Conservation (phyloP, 257 asterid species). For the Solanum bulbocastanum region DNA sequence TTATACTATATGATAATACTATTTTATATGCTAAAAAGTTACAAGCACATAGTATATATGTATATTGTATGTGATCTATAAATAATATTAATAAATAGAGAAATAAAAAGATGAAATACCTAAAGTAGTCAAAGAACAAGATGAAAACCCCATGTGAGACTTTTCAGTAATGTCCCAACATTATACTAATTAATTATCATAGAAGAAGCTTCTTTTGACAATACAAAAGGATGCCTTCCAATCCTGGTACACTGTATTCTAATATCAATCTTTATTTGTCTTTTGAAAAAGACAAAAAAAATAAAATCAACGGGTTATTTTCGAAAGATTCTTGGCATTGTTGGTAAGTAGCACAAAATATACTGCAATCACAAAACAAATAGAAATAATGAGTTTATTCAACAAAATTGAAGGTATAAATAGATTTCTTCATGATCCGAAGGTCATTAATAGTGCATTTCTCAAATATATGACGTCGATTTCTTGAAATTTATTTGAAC, state of each 20-base stretch:
- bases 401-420: no score
- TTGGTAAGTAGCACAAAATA: no score
- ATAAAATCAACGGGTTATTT: background rate
- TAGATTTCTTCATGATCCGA: background rate
- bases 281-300: background rate
- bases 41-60: background rate
- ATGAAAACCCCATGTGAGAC: slow-evolving; percentile 45
- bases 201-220: background rate
- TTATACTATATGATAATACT: background rate
- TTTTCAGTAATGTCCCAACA: slow-evolving; percentile 27
- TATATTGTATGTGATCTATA: background rate
- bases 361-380: no score
- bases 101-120: background rate
- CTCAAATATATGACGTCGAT: no score
- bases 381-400: no score
- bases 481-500: no score
- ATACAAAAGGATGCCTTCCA: background rate
- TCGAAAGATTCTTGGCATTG: background rate
- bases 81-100: background rate
- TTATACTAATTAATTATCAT: background rate
- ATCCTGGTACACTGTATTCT: slow-evolving; percentile 37
- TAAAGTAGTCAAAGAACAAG: slow-evolving; percentile 29
- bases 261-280: slow-evolving; percentile 6
- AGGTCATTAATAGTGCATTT: rapidly evolving
- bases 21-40: background rate